phyloP scores from a whole-genome alignment of 1,284 basidiomycete genomes.

The Leccinum solheimii region DNA sequence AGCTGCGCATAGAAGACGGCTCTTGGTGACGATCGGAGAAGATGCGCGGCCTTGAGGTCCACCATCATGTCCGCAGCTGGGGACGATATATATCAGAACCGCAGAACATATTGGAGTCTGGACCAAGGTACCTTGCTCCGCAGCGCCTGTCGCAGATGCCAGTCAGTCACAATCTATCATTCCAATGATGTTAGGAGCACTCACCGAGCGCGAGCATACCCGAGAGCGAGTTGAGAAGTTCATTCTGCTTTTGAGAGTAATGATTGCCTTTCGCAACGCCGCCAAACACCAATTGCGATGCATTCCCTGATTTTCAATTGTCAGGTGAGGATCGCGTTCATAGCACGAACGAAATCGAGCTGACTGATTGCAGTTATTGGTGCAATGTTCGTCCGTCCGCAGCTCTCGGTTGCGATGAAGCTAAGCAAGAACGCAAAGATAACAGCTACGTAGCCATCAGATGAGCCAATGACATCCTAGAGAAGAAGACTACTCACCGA shows the following conservation, averaged over 20 bases:
- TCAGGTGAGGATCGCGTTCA: background rate
- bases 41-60: slow-evolving; percentile 69
- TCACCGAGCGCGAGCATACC: slow-evolving; percentile 1
- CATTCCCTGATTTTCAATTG: background rate
- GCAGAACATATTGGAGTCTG: background rate
- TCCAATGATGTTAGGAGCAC: background rate
- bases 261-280: background rate
- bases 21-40: slow-evolving; percentile 66
- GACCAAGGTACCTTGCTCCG: background rate
- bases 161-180: background rate
- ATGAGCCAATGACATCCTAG: background rate
- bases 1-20: slow-evolving; percentile 69
- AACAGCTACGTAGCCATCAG: background rate
- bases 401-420: slow-evolving; percentile 2
- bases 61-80: slow-evolving; percentile 64
- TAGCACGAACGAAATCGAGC: background rate
- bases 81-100: background rate
- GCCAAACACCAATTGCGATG: slow-evolving; percentile 2
- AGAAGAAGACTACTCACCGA: slow-evolving; percentile 21
- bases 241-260: background rate
- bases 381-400: background rate
- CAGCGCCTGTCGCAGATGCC: background rate
- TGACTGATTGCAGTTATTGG: background rate
- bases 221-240: background rate
- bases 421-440: background rate